Base-by-base conservation (phyloP, 1,139 yeast genomes). In the Suhomyces maxii region DNA sequence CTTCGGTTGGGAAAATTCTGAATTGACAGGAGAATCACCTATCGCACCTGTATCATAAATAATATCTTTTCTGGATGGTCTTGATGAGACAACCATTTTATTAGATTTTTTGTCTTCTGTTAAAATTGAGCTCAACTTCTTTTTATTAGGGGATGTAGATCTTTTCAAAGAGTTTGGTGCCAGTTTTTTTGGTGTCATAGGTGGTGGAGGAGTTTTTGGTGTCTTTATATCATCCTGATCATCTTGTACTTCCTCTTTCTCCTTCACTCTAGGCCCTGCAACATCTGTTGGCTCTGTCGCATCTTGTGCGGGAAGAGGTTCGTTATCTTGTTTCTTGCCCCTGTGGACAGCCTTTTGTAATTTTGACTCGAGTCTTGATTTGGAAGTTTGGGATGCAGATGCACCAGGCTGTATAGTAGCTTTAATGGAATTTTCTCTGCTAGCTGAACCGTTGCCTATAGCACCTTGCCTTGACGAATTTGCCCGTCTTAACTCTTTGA, bases 401-500 rank as follows among this genome's bases (percentile, higher is more conserved):
- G 53, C 40, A 44, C 53, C 42, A 1, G 43, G 25, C 10, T 44
- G 34, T 25, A 38, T 34, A 6, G 37, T 12, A 25, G 28, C 11
- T 12, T 34, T 34, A 23, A 42, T 33, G 12, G 55, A 50, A 26
- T 37, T 39, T 36, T 47, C 47, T 28, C 53, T 43, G 32, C 46
- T 48, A 7, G 39, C 42, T 7, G 49, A 31, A 14, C 37, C 36
- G 23, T 33, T 31, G n/a, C 33, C 45, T 13, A 34, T 25, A 14
- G 41, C 39, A 9, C 39, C 40, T 12, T 40, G 46, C 45, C 60
- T 53, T 9, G 61, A 47, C 18, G 77, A 68, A 44, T 69, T 70
- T 33, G 71, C 61, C 53, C 79, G 65, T 56, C 77, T 67, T 47
- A 75, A 62, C 48, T 72, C 77, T 33, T 67, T 68, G 51, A 88